phyloP scores from a whole-genome alignment of 2,329 filamentous ascomycete genomes.

The Aspergillus melleus region DNA sequence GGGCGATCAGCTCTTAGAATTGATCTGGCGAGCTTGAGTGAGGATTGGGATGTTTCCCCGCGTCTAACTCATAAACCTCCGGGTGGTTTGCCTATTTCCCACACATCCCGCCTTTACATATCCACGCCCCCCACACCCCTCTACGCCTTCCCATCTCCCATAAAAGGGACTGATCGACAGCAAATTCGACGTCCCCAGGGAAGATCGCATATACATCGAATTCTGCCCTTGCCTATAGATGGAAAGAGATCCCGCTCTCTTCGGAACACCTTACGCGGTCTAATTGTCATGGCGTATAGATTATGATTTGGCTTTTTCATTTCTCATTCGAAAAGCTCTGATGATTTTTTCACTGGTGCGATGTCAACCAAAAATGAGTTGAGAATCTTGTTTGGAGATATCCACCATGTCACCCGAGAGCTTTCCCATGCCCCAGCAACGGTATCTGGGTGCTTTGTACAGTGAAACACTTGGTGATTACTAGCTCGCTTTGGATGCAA shows the following conservation, averaged over 20 bases:
- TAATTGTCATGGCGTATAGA: conserved; percentile 19
- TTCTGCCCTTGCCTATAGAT: conserved; percentile 12
- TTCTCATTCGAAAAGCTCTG: conserved; percentile 2
- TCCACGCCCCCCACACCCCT: neutral
- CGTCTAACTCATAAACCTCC: neutral
- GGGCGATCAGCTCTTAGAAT: conserved; percentile 42
- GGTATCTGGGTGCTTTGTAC: neutral
- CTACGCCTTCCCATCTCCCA: neutral
- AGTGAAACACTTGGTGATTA: neutral
- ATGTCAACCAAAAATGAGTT: conserved; percentile 9
- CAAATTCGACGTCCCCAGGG: neutral
- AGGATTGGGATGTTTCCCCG: neutral
- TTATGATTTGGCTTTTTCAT: conserved; percentile 17
- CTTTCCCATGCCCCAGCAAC: neutral
- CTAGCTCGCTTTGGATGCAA: neutral
- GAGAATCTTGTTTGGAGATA: neutral
- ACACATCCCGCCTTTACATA: neutral
- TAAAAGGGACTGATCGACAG: neutral
- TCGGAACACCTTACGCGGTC: conserved; percentile 2
- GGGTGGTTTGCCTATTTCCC: neutral
- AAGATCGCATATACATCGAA: conserved; percentile 3
- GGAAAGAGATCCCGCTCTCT: conserved; percentile 3
- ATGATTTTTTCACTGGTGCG: conserved; percentile 13
- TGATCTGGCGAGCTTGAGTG: conserved; percentile 35
- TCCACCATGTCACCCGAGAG: neutral